These are phyloP conservation scores for Gossypium thurberi DNA, from an alignment of 345 rosid species.

Conservation along the genomic window DNA sequence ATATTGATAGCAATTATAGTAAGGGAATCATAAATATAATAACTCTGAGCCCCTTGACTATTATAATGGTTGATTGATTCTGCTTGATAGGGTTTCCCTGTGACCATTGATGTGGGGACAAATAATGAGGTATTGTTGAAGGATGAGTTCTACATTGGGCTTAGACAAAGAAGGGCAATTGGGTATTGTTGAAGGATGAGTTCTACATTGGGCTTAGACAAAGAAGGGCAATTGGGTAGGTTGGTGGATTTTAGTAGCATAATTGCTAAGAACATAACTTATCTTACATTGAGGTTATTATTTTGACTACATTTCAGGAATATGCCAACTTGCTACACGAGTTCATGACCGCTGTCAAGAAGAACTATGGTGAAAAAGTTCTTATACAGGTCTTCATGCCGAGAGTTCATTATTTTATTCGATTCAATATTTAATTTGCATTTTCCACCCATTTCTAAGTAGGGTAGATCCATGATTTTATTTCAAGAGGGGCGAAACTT, in stretches of 20 bases:
- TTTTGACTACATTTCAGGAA: constrained; percentile 40
- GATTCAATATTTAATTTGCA: neutral
- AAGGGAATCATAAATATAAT: too few relatives aligned
- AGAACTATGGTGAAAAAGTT: constrained; percentile 86
- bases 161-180: constrained; percentile 67
- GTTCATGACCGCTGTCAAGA: constrained; percentile 87
- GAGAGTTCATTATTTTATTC: neutral
- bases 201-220: constrained; percentile 83
- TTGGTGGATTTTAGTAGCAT: constrained; percentile 17
- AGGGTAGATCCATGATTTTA: too few relatives aligned
- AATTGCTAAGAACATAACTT: neutral
- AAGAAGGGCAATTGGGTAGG: constrained; percentile 75
- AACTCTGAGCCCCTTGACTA: too few relatives aligned
- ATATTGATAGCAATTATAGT: neutral
- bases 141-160: constrained; percentile 83
- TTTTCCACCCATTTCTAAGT: neutral
- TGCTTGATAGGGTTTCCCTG: constrained; percentile 63
- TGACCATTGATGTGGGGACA: constrained; percentile 88
- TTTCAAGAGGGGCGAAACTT: too few relatives aligned
- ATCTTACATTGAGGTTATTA: neutral
- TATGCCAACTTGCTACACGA: constrained; percentile 67
- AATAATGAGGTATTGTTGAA: constrained; percentile 73
- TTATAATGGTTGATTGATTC: neutral
- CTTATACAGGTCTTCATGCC: constrained; percentile 54
- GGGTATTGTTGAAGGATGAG: constrained; percentile 80